Base-by-base conservation (phyloP, 129 eudicot genomes). In the Cynara cardunculus region DNA sequence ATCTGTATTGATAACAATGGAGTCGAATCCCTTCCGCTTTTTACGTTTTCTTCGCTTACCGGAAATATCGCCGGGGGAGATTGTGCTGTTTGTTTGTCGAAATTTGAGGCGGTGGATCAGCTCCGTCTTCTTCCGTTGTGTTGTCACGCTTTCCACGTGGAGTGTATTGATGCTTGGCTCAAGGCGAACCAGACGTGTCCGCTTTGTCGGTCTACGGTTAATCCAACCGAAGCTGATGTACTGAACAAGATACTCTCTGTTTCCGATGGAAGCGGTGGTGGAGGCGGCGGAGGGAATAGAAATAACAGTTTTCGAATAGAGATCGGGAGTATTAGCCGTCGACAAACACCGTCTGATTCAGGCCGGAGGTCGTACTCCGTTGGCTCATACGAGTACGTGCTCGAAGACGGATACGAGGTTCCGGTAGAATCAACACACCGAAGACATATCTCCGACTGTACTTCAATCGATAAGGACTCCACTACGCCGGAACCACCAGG, bases 381-480 rank as follows among this genome's bases (percentile, higher is more conserved):
- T 21, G 98, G 98, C 65, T 89, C 97, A 0, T 93, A 88, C 83
- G 98, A 93, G 37, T 93, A 93, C 87, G 79, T 91, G n/a, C 86
- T 93, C 0, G 93, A 91, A 5, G 93, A 85, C 75, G 91, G 88
- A 1, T 90, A 88, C 66, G 99, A 95, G 72, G 65, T 95, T 19
- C 84, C 96, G 0, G 78, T 86, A 9, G 93, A 81, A 11, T 87
- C 91, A 2, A 79, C 82, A 0, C 91, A 80, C 16, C 83, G 86
- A 1, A 77, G 93, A 78, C 91, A 85, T 2, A 22, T n/a, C 7
- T 84, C 91, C 1, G 89, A 84, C 7, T 75, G 84, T 25, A 77
- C 77, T 6, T 80, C 88, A 10, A 84, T 35, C 13, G 96, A 92
- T 73, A 93, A 93, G 88, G 96, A 93, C 7, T 86, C 89, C 0